These are phyloP conservation scores for Rubia peregrina DNA, from an alignment of 305 asterid genomes.

Conservation along the genomic window DNA sequence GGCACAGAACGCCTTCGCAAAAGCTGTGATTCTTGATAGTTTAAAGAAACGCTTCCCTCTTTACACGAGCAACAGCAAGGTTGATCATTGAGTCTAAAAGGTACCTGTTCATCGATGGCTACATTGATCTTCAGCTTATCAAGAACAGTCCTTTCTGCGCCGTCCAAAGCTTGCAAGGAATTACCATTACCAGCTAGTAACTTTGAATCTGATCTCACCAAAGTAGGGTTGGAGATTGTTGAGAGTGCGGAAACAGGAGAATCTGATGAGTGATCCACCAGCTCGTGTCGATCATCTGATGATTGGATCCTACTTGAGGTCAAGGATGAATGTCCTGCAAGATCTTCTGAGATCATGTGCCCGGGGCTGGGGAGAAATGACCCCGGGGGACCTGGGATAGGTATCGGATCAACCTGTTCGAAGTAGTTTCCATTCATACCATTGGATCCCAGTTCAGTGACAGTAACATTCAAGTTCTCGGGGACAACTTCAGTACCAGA, in stretches of 20 bases:
- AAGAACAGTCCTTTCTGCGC: slow-evolving; percentile 23
- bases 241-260: slow-evolving; percentile 70
- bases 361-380: slow-evolving; percentile 92
- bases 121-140: slow-evolving; percentile 25
- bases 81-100: slow-evolving; percentile 30
- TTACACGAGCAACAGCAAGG: slow-evolving; percentile 69
- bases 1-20: slow-evolving; percentile 30
- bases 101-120: slow-evolving; percentile 21
- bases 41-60: slow-evolving; percentile 40
- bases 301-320: slow-evolving; percentile 68
- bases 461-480: slow-evolving; percentile 26
- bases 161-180: slow-evolving; percentile 24
- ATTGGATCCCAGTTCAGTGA: slow-evolving; percentile 32
- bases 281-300: slow-evolving; percentile 61
- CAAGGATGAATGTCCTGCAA: slow-evolving; percentile 73
- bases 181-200: slow-evolving; percentile 24
- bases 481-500: slow-evolving; percentile 29
- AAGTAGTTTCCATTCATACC: slow-evolving; percentile 53
- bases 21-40: slow-evolving; percentile 44
- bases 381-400: slow-evolving; percentile 96
- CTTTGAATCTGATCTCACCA: slow-evolving; percentile 44
- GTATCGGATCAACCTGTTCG: slow-evolving; percentile 75
- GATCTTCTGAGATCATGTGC: slow-evolving; percentile 69
- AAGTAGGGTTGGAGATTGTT: slow-evolving; percentile 37
- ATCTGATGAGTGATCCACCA: slow-evolving; percentile 57